Evolutionary conservation across 176 grass and related monocot genomes (phyloP), one percentile per base, ranked within the genome.

Genomic region (Oryza australiensis): DNA sequence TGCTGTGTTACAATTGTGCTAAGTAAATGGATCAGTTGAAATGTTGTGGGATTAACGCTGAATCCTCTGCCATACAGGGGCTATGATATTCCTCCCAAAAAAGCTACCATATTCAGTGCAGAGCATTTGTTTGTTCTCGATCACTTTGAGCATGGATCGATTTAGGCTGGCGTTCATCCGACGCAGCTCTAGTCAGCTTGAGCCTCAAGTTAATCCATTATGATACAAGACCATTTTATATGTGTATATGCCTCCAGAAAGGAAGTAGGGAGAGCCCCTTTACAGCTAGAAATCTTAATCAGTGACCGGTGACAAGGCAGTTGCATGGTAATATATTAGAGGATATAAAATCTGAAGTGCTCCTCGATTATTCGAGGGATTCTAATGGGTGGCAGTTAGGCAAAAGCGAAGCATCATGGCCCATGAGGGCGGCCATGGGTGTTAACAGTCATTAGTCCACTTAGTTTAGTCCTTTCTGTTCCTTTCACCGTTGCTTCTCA

Each of bases 131-230:
- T 43, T 77, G 38, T 70, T 76, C 51, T 26, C 15, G 26, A 15
- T 15, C 43, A 46, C 66, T 72, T 12, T 16, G 48, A 63, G 43
- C 26, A 75, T 79, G 68, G 22, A 46, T 14, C 29, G 66, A 86
- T 67, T 30, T 65, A 2, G 28, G 27, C 16, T 64, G 41, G 81
- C 81, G 81, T 88, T 79, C 80, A 74, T 84, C 86, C 45, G 22
- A 88, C 86, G 81, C 86, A 74, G 69, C 27, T 46, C 64, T 2
- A 23, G 9, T 12, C 70, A 65, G 70, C 70, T 83, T 65, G 26
- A 35, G 6, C 23, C 29, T n/a, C 26, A 59, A 67, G 60, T 74
- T 80, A 64, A 86, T 41, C 79, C 79, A 7, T 34, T 2, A 22
- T 15, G 30, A 22, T 26, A 24, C 38, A 64, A 37, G 11, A 42